Evolutionary conservation across 345 rosid genomes (phyloP).

Genomic region (Ricinus communis): DNA sequence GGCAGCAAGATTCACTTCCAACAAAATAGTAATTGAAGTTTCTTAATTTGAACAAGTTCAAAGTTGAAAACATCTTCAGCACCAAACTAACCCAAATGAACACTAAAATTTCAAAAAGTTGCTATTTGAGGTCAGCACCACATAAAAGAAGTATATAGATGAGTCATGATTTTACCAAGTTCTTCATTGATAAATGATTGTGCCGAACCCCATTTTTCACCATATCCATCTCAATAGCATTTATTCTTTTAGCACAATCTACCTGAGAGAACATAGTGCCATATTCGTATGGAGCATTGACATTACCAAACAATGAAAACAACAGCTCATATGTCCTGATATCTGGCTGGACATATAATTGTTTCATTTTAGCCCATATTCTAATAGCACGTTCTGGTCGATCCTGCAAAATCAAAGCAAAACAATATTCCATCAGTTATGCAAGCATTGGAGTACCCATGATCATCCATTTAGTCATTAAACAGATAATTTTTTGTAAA

Average conservation of each 20-base stretch:
- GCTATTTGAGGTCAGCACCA: conserved; percentile 2
- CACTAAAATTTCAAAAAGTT: neutral
- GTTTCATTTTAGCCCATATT: conserved; percentile 69
- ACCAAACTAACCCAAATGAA: too few species aligned
- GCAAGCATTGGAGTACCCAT: neutral
- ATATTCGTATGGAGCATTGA: conserved; percentile 70
- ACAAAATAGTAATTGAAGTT: neutral
- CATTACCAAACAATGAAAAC: conserved; percentile 71
- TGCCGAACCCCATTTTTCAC: conserved; percentile 61
- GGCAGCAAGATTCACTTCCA: neutral
- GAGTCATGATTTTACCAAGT: conserved; percentile 53
- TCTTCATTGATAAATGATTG: conserved; percentile 51
- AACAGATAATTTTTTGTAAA: neutral
- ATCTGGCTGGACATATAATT: conserved; percentile 53
- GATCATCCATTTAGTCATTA: neutral
- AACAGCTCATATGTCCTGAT: conserved; percentile 62
- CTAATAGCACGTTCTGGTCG: conserved; percentile 75
- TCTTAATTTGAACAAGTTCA: neutral
- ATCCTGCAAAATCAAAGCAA: conserved; percentile 45
- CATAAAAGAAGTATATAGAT: conserved; percentile 15
- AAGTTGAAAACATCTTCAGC: too few species aligned
- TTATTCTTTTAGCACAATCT: conserved; percentile 62
- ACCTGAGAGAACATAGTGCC: conserved; percentile 56
- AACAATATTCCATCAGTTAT: conserved; percentile 3
- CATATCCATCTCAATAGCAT: conserved; percentile 75